A percentile compares a stretch with the other conserved stretches of the same genome.
Evolutionary conservation across 1,139 yeast species (phyloP).

Genomic region (Zhuliangozyma blackwelliae): DNA sequence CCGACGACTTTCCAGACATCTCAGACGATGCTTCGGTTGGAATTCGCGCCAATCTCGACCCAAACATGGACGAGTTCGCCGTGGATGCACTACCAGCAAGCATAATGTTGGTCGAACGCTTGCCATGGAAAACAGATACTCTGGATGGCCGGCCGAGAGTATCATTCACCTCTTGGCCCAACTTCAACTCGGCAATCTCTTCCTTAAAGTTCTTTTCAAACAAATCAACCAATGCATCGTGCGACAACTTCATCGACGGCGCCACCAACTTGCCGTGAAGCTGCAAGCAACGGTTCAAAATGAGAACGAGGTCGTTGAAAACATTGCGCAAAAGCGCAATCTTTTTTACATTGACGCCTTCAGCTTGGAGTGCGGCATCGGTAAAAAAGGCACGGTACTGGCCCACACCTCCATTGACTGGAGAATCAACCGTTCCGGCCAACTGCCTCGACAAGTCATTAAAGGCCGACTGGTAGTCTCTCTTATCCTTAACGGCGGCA

Average conservation of each 20-base stretch:
- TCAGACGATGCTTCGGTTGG: conserved; percentile 23
- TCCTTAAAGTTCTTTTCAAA: conserved; percentile 64
- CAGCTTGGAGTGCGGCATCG: conserved; percentile 27
- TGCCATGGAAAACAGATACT: too few relatives aligned
- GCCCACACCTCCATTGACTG: conserved; percentile 90
- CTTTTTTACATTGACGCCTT: conserved; percentile 37
- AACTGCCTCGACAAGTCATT: conserved; percentile 72
- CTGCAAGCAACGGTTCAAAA: conserved; percentile 62
- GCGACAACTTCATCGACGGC: conserved; percentile 53
- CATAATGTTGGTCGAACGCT: not conserved
- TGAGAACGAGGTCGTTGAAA: conserved; percentile 65
- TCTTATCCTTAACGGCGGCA: conserved; percentile 52
- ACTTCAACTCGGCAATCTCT: conserved; percentile 50
- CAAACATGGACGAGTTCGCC: conserved; percentile 14
- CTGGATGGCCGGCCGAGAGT: too few relatives aligned
- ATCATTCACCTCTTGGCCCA: conserved; percentile 6
- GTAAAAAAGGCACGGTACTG: conserved; percentile 71
- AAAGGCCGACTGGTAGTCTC: conserved; percentile 48
- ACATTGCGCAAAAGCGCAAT: conserved; percentile 52
- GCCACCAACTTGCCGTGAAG: conserved; percentile 71
- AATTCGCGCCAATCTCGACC: conserved; percentile 28
- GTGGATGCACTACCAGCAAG: conserved; percentile 1
- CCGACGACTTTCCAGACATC: too few relatives aligned
- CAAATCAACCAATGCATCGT: conserved; percentile 59
- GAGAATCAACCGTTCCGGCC: conserved; percentile 88